Conservation (phyloP, 306 rosid species). For the Dalbergia oliveri region DNA sequence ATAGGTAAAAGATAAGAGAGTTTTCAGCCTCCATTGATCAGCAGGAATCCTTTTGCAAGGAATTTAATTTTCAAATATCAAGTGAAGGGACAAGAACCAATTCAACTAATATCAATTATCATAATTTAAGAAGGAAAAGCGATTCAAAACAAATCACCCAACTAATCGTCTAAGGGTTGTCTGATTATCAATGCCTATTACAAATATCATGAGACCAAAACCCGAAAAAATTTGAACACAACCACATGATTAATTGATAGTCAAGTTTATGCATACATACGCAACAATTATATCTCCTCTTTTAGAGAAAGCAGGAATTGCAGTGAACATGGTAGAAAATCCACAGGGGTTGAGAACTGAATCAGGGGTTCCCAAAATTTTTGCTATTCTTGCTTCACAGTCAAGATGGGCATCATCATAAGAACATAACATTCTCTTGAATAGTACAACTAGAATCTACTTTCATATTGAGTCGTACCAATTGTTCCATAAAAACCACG, state of each 20-base stretch:
- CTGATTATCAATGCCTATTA: conserved; percentile 14
- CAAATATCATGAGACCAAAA: conserved; percentile 13
- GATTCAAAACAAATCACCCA: conserved; percentile 16
- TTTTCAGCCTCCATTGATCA: conserved; percentile 25
- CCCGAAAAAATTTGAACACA: conserved; percentile 29
- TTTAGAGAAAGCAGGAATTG: conserved; percentile 95
- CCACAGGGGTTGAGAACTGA: conserved; percentile 96
- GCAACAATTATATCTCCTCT: conserved; percentile 92
- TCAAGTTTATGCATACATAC: conserved; percentile 64
- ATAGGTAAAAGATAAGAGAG: conserved; percentile 64
- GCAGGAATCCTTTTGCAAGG: not conserved
- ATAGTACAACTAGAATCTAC: no score
- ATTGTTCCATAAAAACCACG: conserved; percentile 98
- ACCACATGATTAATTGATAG: not conserved
- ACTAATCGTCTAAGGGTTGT: conserved; percentile 24
- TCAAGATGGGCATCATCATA: conserved; percentile 89
- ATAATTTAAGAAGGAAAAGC: conserved; percentile 12
- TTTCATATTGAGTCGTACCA: conserved; percentile 61
- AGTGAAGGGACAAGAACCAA: not conserved
- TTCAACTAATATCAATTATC: no score
- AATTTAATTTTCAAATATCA: conserved; percentile 34
- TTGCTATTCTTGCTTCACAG: conserved; percentile 96
- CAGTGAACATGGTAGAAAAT: conserved; percentile 98
- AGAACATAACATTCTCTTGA: conserved; percentile 20
- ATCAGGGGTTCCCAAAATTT: conserved; percentile 97